A percentile compares a stretch with the other conserved stretches of the same genome.
Conservation (phyloP, 2,329 filamentous ascomycete species). For the Tympanopsis confertula region DNA sequence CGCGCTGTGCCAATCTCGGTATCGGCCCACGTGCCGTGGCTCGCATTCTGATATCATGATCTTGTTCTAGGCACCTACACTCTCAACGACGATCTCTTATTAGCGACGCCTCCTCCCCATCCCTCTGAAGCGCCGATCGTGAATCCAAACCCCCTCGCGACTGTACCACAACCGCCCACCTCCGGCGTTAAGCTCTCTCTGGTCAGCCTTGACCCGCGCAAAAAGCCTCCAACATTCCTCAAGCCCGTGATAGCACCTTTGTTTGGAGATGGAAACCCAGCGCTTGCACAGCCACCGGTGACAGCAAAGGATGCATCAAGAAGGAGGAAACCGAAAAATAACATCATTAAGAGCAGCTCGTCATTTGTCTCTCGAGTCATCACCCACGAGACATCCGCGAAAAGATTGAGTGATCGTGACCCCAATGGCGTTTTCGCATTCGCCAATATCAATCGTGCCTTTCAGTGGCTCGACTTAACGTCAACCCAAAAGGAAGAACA, state of each 20-base stretch:
- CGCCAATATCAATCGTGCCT: slow-evolving; percentile 87
- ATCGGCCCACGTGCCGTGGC: neutral
- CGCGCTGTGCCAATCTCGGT: too few species aligned
- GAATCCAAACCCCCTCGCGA: slow-evolving; percentile 85
- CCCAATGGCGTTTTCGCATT: slow-evolving; percentile 78
- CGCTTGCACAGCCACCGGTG: slow-evolving; percentile 41
- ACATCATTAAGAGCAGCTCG: slow-evolving; percentile 95
- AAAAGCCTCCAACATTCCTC: slow-evolving; percentile 29
- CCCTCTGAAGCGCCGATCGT: slow-evolving; percentile 80
- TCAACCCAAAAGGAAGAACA: slow-evolving; percentile 79
- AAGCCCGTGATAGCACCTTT: slow-evolving; percentile 41
- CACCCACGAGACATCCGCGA: slow-evolving; percentile 69
- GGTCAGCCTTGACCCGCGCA: slow-evolving; percentile 57
- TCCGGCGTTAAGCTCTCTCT: slow-evolving; percentile 76
- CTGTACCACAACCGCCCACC: slow-evolving; percentile 71
- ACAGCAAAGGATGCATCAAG: slow-evolving; percentile 66
- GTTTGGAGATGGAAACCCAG: slow-evolving; percentile 78
- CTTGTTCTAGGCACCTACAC: slow-evolving; percentile 64
- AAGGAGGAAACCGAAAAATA: slow-evolving; percentile 89
- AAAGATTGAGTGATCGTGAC: slow-evolving; percentile 68
- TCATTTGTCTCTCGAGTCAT: slow-evolving; percentile 97
- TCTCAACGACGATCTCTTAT: slow-evolving; percentile 78
- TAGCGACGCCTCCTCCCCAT: slow-evolving; percentile 89
- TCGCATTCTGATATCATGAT: slow-evolving; percentile 1
- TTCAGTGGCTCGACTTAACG: slow-evolving; percentile 89